Evolutionary conservation across 345 rosid genomes (phyloP), one percentile per base, ranked within the genome.

Genomic region (Eucalyptus grandis): DNA sequence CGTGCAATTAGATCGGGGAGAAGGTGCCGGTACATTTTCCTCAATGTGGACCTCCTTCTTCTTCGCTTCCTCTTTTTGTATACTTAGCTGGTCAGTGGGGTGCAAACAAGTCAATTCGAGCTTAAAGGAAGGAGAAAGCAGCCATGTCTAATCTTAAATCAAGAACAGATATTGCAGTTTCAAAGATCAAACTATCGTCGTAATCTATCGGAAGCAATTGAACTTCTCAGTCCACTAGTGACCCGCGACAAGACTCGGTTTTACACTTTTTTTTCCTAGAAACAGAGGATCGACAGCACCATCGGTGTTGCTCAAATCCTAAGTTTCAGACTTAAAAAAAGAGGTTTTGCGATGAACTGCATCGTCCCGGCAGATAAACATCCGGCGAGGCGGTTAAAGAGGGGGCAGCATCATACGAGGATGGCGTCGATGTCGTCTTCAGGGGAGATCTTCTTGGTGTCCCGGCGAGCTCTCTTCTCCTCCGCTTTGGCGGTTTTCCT

Each of bases 351-450:
- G 12, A 72, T 72, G 83, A 1, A 65, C 77, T 65, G 37, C 34
- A 15, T 65, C 77, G 77, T 14, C 77, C 77, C 77, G 9, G 40
- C 0, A 65, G 40, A 65, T n/a, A 0, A 65, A n/a, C 11, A 65
- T 14, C 77, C 11, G 31, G 77, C 19, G 77, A 46, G 81, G 1
- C 27, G 43, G 77, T 30, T 49, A 43, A 77, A 77, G 47, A 0
- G 14, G 83, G 24, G 0, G 26, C 26, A 77, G 16, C 30, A 40
- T 77, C 85, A 44, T 40, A 40, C 85, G 94, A 97, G 93, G 91
- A 97, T 96, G 92, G 98, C 98, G 87, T 97, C 99, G 86, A 97
- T 97, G 93, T 96, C 99, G 86, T 97, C 99, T 90, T 97, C 99
- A 37, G 98, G 98, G 89, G 97, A 95, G 91, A 96, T 92, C 88